phyloP scores from a whole-genome alignment of 345 rosid species.

The Bruguiera gymnorhiza region DNA sequence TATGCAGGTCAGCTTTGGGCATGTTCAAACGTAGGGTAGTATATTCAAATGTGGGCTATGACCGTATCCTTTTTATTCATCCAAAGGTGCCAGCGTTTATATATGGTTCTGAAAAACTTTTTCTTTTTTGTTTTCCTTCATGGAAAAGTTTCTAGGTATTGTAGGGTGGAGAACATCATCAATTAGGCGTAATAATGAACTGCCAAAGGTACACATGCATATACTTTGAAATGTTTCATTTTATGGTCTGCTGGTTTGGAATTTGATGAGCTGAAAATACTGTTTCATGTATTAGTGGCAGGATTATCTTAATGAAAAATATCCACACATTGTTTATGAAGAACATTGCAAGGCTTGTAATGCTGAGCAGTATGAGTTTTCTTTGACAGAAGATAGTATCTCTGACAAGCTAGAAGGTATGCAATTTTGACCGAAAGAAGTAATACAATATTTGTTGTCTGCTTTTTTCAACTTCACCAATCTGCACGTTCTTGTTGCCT shows the following conservation, averaged over 20 bases:
- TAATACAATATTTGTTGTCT: too few relatives aligned
- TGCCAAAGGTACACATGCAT: slow-evolving; percentile 62
- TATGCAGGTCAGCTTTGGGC: slow-evolving; percentile 79
- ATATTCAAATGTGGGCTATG: slow-evolving; percentile 84
- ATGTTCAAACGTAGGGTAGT: slow-evolving; percentile 76
- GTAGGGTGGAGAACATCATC: slow-evolving; percentile 99
- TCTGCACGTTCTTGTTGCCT: background rate
- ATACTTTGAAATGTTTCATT: slow-evolving; percentile 3
- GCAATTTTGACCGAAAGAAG: slow-evolving; percentile 1
- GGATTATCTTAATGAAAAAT: slow-evolving; percentile 58
- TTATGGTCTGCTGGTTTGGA: slow-evolving; percentile 5
- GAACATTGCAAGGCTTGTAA: slow-evolving; percentile 80
- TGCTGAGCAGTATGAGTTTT: slow-evolving; percentile 34
- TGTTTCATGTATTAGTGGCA: slow-evolving; percentile 53
- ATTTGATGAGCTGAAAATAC: slow-evolving; percentile 3
- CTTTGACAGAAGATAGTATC: slow-evolving; percentile 38
- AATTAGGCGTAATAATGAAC: slow-evolving; percentile 69
- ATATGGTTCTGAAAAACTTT: background rate
- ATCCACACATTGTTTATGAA: slow-evolving; percentile 87
- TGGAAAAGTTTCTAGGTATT: slow-evolving; percentile 47
- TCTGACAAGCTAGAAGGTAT: slow-evolving; percentile 79
- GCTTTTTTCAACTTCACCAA: background rate
- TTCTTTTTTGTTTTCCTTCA: slow-evolving; percentile 38
- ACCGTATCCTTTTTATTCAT: slow-evolving; percentile 63
- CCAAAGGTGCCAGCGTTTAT: background rate